phyloP scores from a whole-genome alignment of 169 alveolate genomes.

The Eimeria nieschulzi region DNA sequence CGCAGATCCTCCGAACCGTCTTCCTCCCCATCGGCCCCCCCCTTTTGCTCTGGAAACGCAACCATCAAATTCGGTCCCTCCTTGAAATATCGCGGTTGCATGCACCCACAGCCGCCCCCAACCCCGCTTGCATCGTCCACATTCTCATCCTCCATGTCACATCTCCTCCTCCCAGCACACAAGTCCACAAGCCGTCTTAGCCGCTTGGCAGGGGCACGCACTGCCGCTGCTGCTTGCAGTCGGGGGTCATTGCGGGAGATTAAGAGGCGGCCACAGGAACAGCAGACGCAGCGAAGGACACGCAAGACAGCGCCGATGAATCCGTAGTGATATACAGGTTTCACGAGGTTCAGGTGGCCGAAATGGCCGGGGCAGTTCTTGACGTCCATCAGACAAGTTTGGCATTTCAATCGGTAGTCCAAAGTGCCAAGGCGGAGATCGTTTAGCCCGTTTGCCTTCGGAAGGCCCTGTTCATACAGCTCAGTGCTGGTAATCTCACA shows the following conservation, averaged over 20 bases:
- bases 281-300: slow-evolving; percentile 97
- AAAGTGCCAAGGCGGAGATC: slow-evolving; percentile 98
- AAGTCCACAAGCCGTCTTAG: slow-evolving; percentile 73
- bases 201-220: slow-evolving; percentile 84
- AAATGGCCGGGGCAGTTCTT: slow-evolving; percentile 99
- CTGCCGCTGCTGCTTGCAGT: slow-evolving; percentile 80
- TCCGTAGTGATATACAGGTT: slow-evolving; percentile 93
- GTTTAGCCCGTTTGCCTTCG: slow-evolving; percentile 90
- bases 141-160: slow-evolving; percentile 40
- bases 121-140: slow-evolving; percentile 17
- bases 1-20: slow-evolving; percentile 75
- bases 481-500: slow-evolving; percentile 91
- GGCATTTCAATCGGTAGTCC: slow-evolving; percentile 92
- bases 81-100: slow-evolving; percentile 90
- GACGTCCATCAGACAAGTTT: slow-evolving; percentile 95
- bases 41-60: slow-evolving; percentile 84
- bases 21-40: slow-evolving; percentile 75
- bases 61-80: slow-evolving; percentile 91
- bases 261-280: slow-evolving; percentile 93
- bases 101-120: slow-evolving; percentile 90
- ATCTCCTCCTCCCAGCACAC: slow-evolving; percentile 40
- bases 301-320: slow-evolving; percentile 92
- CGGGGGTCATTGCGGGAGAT: slow-evolving; percentile 89
- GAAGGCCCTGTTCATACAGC: slow-evolving; percentile 91
- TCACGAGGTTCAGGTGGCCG: slow-evolving; percentile 96